Evolutionary conservation across 345 rosid genomes (phyloP), one percentile per base, ranked within the genome.

Genomic region (Anastatica hierochuntica): DNA sequence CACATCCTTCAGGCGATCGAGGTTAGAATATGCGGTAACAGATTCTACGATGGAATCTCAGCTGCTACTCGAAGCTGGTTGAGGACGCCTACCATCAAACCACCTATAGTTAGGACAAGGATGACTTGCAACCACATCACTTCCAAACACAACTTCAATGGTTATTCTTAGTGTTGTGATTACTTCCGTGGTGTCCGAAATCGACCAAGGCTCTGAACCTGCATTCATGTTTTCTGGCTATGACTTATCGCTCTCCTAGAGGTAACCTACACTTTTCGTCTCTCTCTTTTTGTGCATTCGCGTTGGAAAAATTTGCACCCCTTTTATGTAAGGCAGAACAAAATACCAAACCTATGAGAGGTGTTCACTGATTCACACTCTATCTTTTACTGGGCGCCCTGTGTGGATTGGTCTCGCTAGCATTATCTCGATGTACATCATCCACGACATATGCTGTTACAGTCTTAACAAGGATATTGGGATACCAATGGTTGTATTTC

Each of bases 141-240:
- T 85, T 60, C 72, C 95, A 15, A 86, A 80, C 55, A 72, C 90
- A 8, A 86, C 97, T 27, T 90, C 95, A 8, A 77, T 76, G 81
- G 97, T 90, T 56, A 90, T 90, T 63, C 90, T 86, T 45, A 82
- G 95, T 47, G 88, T 95, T 27, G 97, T 86, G 14, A 67, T 74
- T 16, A 95, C 94, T 72, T 81, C 95, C 16, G 92, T 83, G 21
- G 80, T 90, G 9, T 86, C 95, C 5, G 88, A 90, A 77, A 78
- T 83, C 18, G 94, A 90, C 39, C 79, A 86, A 18, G 96, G 94
- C 20, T 78, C 88, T 68, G 78, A 90, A 64, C 95, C 95, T 11
- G 90, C 97, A 17, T 90, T 90, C 49, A 80, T 74, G 69, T 86
- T 89, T 62, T 95, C 95, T 8, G 84, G 75, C 11, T 89, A 90